Conservation (phyloP, 2,329 filamentous ascomycete species). For the Paracorniculantispora psalliotae region DNA sequence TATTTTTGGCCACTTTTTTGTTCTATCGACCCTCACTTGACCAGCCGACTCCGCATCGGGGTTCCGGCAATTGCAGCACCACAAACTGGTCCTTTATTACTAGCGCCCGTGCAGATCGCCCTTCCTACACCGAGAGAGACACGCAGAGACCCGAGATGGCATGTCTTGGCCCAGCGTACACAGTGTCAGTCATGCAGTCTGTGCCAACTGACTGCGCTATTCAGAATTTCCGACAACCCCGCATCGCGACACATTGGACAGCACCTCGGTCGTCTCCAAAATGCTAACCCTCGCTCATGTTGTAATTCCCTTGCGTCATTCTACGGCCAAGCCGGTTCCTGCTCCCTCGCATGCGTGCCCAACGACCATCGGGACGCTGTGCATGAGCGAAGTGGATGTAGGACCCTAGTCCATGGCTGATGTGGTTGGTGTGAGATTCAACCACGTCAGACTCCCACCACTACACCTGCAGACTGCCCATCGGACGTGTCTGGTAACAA, state of each 20-base stretch:
- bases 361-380: conserved; percentile 5
- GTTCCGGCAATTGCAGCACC: conserved; percentile 5
- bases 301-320: not conserved
- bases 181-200: not conserved
- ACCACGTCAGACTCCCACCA: conserved; percentile 12
- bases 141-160: not conserved
- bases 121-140: conserved; percentile 4
- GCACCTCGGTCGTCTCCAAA: not conserved
- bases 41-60: not conserved
- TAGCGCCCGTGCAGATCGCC: conserved; percentile 1
- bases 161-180: not conserved
- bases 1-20: not conserved
- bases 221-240: not conserved
- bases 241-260: not conserved
- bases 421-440: conserved; percentile 7
- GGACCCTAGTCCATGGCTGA: conserved; percentile 1
- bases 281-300: conserved; percentile 5
- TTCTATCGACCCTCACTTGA: not conserved
- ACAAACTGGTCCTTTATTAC: not conserved
- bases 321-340: not conserved
- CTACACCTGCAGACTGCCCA: not conserved
- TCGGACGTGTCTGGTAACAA: no score
- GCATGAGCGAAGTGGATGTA: not conserved
- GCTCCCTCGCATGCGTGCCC: conserved; percentile 2
- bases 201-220: not conserved